Percentiles rank a stretch among this genome's conserved stretches.
Evolutionary conservation across 2,329 filamentous ascomycete genomes (phyloP).

Genomic region (Aspergillus floridensis): DNA sequence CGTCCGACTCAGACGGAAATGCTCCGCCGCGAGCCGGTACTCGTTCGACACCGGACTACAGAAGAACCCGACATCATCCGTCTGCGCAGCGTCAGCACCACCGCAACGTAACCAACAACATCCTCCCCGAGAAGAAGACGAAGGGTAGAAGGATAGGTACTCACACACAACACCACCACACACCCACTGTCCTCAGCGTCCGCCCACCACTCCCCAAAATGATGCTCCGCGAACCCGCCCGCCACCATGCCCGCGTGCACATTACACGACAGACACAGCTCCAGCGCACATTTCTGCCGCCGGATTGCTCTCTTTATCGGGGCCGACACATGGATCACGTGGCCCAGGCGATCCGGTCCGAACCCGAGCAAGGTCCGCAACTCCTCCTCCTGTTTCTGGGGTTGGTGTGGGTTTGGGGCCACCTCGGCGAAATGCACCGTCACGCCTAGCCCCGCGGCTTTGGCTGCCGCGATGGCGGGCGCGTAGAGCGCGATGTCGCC

Average conservation of each 20-base stretch:
- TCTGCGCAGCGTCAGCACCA: constrained; percentile 50
- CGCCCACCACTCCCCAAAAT: constrained; percentile 71
- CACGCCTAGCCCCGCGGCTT: constrained; percentile 55
- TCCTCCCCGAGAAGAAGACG: no score
- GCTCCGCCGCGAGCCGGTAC: constrained; percentile 67
- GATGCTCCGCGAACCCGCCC: constrained; percentile 65
- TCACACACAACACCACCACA: constrained; percentile 66
- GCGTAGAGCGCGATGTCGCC: constrained; percentile 62
- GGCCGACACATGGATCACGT: constrained; percentile 72
- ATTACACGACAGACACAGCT: constrained; percentile 78
- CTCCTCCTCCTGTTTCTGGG: constrained; percentile 58
- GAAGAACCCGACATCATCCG: constrained; percentile 81
- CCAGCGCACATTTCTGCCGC: constrained; percentile 59
- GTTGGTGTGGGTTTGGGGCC: constrained; percentile 25
- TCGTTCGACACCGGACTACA: constrained; percentile 74
- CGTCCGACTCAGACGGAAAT: constrained; percentile 58
- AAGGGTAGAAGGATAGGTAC: constrained; percentile 26
- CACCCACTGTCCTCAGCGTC: constrained; percentile 46
- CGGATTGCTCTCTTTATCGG: constrained; percentile 57
- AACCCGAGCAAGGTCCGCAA: constrained; percentile 63
- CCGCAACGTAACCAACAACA: neutral
- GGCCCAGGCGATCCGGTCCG: constrained; percentile 67
- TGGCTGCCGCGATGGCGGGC: constrained; percentile 59
- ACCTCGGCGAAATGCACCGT: constrained; percentile 79
- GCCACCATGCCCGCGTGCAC: constrained; percentile 71